Conservation (phyloP, 2,329 filamentous ascomycete species). For the Hawksworthiomyces lignivorus region DNA sequence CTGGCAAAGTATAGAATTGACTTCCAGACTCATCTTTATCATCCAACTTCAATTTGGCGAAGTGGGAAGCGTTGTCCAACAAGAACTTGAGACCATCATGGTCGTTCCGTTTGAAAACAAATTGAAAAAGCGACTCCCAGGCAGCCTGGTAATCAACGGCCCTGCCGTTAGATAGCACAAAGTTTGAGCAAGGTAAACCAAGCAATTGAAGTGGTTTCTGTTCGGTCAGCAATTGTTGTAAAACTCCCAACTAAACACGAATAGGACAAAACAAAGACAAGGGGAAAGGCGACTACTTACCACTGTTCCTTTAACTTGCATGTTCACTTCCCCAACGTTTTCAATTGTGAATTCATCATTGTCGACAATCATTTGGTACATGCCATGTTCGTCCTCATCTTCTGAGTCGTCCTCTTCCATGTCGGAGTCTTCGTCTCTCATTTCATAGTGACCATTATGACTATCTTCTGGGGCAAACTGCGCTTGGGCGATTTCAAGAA, state of each 20-base stretch:
- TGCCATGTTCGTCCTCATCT: slow-evolving; percentile 25
- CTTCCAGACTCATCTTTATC: slow-evolving; percentile 25
- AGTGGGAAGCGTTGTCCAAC: slow-evolving; percentile 45
- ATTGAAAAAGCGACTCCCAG: slow-evolving; percentile 28
- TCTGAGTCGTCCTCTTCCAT: slow-evolving; percentile 28
- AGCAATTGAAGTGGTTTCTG: slow-evolving; percentile 47
- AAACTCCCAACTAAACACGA: too few species aligned
- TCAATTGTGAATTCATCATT: slow-evolving; percentile 68
- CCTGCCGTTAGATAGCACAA: slow-evolving; percentile 24
- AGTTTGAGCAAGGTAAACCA: slow-evolving; percentile 27
- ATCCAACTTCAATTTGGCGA: slow-evolving; percentile 29
- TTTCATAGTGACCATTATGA: slow-evolving; percentile 41
- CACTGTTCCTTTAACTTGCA: slow-evolving; percentile 57
- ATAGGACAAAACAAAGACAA: neutral
- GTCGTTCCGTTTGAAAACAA: slow-evolving; percentile 47
- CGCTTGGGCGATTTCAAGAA: slow-evolving; percentile 62
- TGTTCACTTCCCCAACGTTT: slow-evolving; percentile 61
- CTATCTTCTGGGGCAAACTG: slow-evolving; percentile 57
- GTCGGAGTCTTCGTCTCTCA: slow-evolving; percentile 29
- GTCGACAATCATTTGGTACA: slow-evolving; percentile 50
- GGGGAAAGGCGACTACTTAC: neutral
- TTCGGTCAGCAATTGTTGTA: neutral
- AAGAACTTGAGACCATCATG: slow-evolving; percentile 45
- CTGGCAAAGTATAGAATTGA: slow-evolving; percentile 31
- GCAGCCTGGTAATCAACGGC: slow-evolving; percentile 16